Evolutionary conservation across 225 moss, liverwort and hornwort species (phyloP).

Genomic region (Polytrichum commune): DNA sequence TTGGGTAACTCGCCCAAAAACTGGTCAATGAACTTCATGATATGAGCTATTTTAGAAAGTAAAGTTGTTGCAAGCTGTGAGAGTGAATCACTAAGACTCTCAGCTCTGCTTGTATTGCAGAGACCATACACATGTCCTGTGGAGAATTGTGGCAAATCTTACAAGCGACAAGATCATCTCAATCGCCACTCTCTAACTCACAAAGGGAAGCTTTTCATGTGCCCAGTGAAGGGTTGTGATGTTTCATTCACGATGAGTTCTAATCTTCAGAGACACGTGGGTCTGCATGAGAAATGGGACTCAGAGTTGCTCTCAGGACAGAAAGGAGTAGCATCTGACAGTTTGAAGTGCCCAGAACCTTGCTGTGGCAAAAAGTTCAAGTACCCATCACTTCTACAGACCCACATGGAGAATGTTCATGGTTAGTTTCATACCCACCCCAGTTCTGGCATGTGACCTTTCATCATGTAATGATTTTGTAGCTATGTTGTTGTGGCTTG

Average conservation of each 20-base stretch:
- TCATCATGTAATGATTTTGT: too few relatives aligned
- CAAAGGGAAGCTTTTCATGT: slow-evolving; percentile 35
- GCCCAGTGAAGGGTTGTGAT: slow-evolving; percentile 48
- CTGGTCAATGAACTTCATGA: background rate
- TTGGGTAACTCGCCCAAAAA: too few relatives aligned
- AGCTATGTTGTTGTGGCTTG: too few relatives aligned
- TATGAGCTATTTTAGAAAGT: background rate
- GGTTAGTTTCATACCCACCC: slow-evolving; percentile 24
- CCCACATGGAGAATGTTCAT: slow-evolving; percentile 47
- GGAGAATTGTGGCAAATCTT: slow-evolving; percentile 49
- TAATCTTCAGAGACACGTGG: slow-evolving; percentile 61
- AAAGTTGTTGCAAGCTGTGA: background rate
- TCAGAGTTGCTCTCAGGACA: slow-evolving; percentile 18
- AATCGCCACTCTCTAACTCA: slow-evolving; percentile 57
- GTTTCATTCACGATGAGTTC: slow-evolving; percentile 36
- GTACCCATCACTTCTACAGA: slow-evolving; percentile 43
- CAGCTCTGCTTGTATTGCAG: slow-evolving; percentile 31
- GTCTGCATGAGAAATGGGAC: slow-evolving; percentile 37
- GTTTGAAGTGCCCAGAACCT: slow-evolving; percentile 26
- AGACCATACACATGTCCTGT: slow-evolving; percentile 51
- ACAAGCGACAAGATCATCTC: slow-evolving; percentile 75
- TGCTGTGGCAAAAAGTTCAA: slow-evolving; percentile 54
- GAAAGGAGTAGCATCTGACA: slow-evolving; percentile 9
- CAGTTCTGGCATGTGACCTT: too few relatives aligned
- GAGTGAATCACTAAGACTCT: background rate